Evolutionary conservation across 331 rosid genomes (phyloP).

Genomic region (Telfairia occidentalis): DNA sequence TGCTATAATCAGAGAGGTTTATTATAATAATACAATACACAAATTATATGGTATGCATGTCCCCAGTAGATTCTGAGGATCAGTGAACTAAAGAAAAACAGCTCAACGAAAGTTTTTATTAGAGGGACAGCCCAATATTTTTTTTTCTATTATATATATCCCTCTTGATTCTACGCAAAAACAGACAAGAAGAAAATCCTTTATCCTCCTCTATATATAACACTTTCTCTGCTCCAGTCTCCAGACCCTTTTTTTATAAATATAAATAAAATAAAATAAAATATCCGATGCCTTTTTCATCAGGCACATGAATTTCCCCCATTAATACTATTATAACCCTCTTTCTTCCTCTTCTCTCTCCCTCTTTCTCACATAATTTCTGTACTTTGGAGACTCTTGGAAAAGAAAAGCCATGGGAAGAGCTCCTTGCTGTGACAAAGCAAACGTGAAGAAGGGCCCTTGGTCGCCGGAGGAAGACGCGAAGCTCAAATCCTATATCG

Average conservation of each 20-base stretch:
- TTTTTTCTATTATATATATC: not conserved
- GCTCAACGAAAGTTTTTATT: not conserved
- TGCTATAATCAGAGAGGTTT: not conserved
- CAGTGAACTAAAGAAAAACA: not conserved
- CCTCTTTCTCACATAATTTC: not conserved
- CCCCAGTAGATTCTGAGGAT: constrained; percentile 10
- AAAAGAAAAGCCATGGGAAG: constrained; percentile 50
- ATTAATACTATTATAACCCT: constrained; percentile 9
- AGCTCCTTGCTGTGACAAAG: constrained; percentile 97
- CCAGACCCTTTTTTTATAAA: not conserved
- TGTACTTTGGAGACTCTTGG: not conserved
- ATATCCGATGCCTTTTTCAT: constrained; percentile 19
- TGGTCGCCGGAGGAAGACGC: constrained; percentile 90
- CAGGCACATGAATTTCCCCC: constrained; percentile 33
- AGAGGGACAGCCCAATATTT: constrained; percentile 9
- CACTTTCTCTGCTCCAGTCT: constrained; percentile 4
- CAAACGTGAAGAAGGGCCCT: constrained; percentile 93
- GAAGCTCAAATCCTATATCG: constrained; percentile 76
- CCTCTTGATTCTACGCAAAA: constrained; percentile 37
- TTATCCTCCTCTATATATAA: constrained; percentile 26
- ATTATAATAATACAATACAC: not conserved
- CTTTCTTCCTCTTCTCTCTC: not conserved
- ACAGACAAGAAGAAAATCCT: constrained; percentile 75
- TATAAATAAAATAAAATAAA: not conserved
- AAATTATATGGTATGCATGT: not conserved